Evolutionary conservation across 169 alveolate genomes (phyloP).

Genomic region (Plasmodium knowlesi): DNA sequence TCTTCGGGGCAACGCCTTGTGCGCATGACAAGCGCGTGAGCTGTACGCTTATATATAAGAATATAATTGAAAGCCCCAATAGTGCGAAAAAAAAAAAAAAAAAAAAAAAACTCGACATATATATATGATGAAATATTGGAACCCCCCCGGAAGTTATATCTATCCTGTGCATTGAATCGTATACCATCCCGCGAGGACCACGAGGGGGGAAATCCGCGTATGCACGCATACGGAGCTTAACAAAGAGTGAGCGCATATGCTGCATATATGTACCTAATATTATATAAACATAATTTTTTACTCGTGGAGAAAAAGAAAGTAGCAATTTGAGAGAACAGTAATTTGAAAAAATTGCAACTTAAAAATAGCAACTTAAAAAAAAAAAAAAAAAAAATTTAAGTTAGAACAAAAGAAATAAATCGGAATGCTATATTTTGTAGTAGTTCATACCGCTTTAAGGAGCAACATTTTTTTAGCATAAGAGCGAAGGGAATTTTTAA

Average conservation of each 20-base stretch:
- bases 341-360: not conserved
- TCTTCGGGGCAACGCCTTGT: not conserved
- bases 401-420: not conserved
- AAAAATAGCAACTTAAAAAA: not conserved
- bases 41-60: not conserved
- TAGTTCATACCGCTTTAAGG: constrained; percentile 3
- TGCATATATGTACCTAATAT: not conserved
- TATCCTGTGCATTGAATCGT: not conserved
- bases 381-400: not conserved
- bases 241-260: not conserved
- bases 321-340: not conserved
- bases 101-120: not conserved
- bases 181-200: not conserved
- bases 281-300: not conserved
- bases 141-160: not conserved
- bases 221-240: not conserved
- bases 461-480: not conserved
- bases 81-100: too few relatives aligned
- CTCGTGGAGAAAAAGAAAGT: not conserved
- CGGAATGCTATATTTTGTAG: not conserved
- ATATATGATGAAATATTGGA: not conserved
- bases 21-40: not conserved
- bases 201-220: not conserved
- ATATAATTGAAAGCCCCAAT: not conserved
- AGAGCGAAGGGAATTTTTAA: not conserved